phyloP scores from a whole-genome alignment of 257 asterid species.

The Petunia secreta region DNA sequence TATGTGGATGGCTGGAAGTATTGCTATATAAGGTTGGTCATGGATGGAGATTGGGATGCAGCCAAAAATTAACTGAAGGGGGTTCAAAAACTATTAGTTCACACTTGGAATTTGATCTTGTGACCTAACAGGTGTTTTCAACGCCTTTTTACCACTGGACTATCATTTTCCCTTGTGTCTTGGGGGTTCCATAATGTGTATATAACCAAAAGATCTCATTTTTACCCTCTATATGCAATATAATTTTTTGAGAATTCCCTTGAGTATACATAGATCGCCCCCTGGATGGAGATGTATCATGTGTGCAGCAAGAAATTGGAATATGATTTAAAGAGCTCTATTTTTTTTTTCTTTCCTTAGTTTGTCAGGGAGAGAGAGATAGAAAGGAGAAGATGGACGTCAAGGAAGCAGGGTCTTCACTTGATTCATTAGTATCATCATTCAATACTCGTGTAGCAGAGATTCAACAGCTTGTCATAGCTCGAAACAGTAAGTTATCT shows the following conservation, averaged over 20 bases:
- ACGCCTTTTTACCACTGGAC: too few species aligned
- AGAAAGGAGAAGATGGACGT: constrained; percentile 53
- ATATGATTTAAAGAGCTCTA: neutral
- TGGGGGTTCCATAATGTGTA: too few species aligned
- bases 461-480: constrained; percentile 87
- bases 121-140: too few species aligned
- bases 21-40: constrained; percentile 1
- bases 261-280: too few species aligned
- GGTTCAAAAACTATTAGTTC: too few species aligned
- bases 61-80: too few species aligned
- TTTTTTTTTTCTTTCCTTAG: neutral
- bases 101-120: too few species aligned
- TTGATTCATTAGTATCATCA: constrained; percentile 69
- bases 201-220: too few species aligned
- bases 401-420: constrained; percentile 78
- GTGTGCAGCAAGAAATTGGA: neutral
- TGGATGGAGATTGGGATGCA: neutral
- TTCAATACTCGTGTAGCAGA: constrained; percentile 82
- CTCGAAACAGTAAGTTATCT: constrained; percentile 72
- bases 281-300: too few species aligned
- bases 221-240: too few species aligned
- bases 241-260: too few species aligned
- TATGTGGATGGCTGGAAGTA: neutral
- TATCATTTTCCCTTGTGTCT: too few species aligned
- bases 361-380: constrained; percentile 7